A percentile compares a stretch with the other conserved stretches of the same genome.
phyloP scores from a whole-genome alignment of 106 monocot genomes.

The Phalaenopsis aphrodite region DNA sequence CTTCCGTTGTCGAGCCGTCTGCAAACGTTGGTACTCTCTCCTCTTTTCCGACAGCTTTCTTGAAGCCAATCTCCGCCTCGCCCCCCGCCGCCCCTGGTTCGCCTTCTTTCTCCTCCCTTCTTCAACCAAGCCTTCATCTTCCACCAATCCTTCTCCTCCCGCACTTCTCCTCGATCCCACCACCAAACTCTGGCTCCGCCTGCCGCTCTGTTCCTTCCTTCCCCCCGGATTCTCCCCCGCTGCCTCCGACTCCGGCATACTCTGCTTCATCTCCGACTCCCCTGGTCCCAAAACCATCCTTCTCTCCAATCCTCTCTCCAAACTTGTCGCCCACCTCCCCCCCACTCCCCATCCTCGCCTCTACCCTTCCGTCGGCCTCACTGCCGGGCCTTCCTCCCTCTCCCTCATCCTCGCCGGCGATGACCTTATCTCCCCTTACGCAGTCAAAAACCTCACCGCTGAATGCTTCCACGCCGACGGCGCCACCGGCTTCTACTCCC shows the following conservation, averaged over 20 bases:
- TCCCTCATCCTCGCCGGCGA: slow-evolving; percentile 68
- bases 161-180: slow-evolving; percentile 4
- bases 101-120: background rate
- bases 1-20: slow-evolving; percentile 9
- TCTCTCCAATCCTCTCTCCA: slow-evolving; percentile 60
- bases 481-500: slow-evolving; percentile 50
- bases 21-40: slow-evolving; percentile 17
- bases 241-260: slow-evolving; percentile 39
- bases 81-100: background rate
- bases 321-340: slow-evolving; percentile 35
- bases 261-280: slow-evolving; percentile 33
- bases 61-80: background rate
- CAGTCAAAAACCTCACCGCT: slow-evolving; percentile 86
- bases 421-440: slow-evolving; percentile 83
- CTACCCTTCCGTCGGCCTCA: slow-evolving; percentile 65
- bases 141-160: background rate
- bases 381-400: slow-evolving; percentile 37
- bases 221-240: slow-evolving; percentile 29
- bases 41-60: slow-evolving; percentile 8
- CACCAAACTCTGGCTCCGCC: background rate
- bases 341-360: slow-evolving; percentile 32
- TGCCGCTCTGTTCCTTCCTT: background rate
- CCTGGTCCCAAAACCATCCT: slow-evolving; percentile 34
- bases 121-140: background rate
- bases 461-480: slow-evolving; percentile 65